phyloP scores from a whole-genome alignment of 108 stramenopile genomes.

The Cyclotella atomus region DNA sequence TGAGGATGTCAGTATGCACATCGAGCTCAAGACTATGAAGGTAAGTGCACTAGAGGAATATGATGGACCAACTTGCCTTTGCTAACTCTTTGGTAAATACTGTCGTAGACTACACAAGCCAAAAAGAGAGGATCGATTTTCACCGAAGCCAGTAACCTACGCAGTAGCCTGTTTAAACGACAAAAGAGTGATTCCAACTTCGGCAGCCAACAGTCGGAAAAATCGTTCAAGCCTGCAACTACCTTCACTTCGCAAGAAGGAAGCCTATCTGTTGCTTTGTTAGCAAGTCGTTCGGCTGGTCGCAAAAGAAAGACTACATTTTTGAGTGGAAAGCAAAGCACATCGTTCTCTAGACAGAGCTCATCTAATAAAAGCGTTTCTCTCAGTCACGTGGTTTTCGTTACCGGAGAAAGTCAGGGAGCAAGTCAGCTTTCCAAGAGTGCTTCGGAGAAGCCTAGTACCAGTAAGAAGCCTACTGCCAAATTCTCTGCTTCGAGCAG shows the following conservation, averaged over 20 bases:
- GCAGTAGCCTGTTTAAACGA: constrained; percentile 19
- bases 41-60: constrained; percentile 12
- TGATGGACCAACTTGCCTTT: neutral
- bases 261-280: constrained; percentile 68
- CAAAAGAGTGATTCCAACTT: constrained; percentile 8
- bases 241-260: constrained; percentile 33
- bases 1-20: constrained; percentile 73
- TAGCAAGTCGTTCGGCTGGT: constrained; percentile 50
- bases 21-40: constrained; percentile 82
- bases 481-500: constrained; percentile 51
- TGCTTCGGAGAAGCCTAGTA: constrained; percentile 16
- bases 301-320: constrained; percentile 67
- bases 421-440: constrained; percentile 28
- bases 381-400: constrained; percentile 74
- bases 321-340: constrained; percentile 52
- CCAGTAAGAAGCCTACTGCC: constrained; percentile 7
- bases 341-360: constrained; percentile 21
- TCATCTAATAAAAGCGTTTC: constrained; percentile 66
- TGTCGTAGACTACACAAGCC: neutral
- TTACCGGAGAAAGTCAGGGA: constrained; percentile 44
- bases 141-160: constrained; percentile 13
- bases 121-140: neutral
- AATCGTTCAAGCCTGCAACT: constrained; percentile 12
- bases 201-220: neutral
- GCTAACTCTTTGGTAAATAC: neutral